Evolutionary conservation across 192 early-diverging fungal genomes (phyloP), one percentile per base, ranked within the genome.

Genomic region (Mortierella hygrophila): DNA sequence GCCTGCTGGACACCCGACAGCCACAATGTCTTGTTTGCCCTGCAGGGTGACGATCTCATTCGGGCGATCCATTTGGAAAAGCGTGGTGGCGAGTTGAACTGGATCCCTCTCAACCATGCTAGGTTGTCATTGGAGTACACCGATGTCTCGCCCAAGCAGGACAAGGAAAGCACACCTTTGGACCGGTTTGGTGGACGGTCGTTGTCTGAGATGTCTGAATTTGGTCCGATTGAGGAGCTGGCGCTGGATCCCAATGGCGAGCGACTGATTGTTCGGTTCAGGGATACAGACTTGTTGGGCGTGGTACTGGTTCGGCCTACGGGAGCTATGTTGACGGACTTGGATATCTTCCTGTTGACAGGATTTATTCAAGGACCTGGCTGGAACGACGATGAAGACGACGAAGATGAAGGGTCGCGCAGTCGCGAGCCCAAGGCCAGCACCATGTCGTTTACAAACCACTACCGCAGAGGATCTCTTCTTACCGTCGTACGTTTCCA

Each of bases 1-100:
- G 92, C 91, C 13, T 89, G 88, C 63, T 94, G 94, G 94, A 89
- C 91, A 16, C 92, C 91, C n/a, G 93, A 94, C 55, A 89, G 91
- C 49, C 70, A 78, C 68, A 93, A 89, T 40, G 52, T 94, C 38
- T 90, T 93, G 32, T 94, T 89, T 76, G 84, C 92, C 8, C 82
- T 94, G 57, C 79, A 83, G 35, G 90, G 82, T 9, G 88, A 90
- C 52, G 74, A 79, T 23, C 65, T 87, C 11, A 74, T 94, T 11
- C 70, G 89, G 26, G 79, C 82, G 26, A 32, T 90, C 63, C 88
- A 88, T 73, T 63, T 92, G 16, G 79, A 82, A 37, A 82, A 74
- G n/a, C 52, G 85, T 23, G 70, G 71, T 4, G 84, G 79, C 1
- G 75, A 73, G 9, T n/a, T 86, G 26, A 75, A 47, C 46, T 81